These are phyloP conservation scores for Bryoglossum gracile DNA, from an alignment of 495 filamentous ascomycete genomes.

Conservation along the genomic window DNA sequence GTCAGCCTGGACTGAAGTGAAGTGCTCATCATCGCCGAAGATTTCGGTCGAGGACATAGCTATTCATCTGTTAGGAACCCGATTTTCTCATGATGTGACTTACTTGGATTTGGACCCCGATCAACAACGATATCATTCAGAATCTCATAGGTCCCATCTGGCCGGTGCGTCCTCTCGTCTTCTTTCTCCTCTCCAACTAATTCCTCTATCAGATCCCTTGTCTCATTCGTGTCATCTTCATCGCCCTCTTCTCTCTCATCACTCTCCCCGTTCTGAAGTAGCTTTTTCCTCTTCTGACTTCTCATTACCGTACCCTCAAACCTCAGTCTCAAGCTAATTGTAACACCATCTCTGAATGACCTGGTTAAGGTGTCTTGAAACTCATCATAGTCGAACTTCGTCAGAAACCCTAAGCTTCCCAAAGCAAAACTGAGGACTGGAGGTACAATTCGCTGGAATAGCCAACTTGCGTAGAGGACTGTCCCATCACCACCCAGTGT, in stretches of 20 bases:
- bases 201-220: constrained; percentile 78
- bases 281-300: constrained; percentile 45
- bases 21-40: constrained; percentile 93
- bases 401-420: constrained; percentile 89
- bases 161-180: constrained; percentile 71
- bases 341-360: constrained; percentile 76
- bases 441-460: constrained; percentile 95
- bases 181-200: constrained; percentile 77
- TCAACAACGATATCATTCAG: constrained; percentile 91
- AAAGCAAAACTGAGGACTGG: constrained; percentile 87
- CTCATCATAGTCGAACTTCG: constrained; percentile 85
- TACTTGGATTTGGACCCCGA: constrained; percentile 70
- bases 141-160: constrained; percentile 77
- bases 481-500: constrained; percentile 97
- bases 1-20: constrained; percentile 80
- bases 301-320: constrained; percentile 97
- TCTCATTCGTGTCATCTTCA: constrained; percentile 29
- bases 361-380: constrained; percentile 61
- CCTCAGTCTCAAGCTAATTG: constrained; percentile 76
- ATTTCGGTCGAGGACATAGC: constrained; percentile 84
- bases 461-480: constrained; percentile 89
- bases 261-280: not conserved
- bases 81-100: constrained; percentile 3
- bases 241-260: constrained; percentile 18
- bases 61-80: constrained; percentile 30